phyloP scores from a whole-genome alignment of 192 early-diverging fungal genomes.

The Umbelopsis isabellina region DNA sequence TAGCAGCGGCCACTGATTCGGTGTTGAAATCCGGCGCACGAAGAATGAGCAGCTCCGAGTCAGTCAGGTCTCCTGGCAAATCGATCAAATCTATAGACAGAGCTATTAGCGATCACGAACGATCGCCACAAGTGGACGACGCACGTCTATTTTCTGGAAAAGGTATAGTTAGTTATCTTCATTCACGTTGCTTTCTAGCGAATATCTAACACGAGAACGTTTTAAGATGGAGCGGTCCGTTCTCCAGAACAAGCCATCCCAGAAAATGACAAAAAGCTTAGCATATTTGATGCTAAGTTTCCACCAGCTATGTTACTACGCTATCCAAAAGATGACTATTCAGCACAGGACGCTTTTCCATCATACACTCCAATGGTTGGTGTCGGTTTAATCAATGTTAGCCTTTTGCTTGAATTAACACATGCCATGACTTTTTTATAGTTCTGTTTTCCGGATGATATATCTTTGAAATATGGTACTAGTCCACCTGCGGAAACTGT shows the following conservation, averaged over 20 bases:
- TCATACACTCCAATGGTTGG: conserved; percentile 39
- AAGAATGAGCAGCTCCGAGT: background rate
- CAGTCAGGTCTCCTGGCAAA: background rate
- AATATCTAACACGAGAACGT: background rate
- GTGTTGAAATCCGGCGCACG: conserved; percentile 6
- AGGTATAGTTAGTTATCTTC: background rate
- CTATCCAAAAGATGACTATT: conserved; percentile 26
- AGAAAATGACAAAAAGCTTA: conserved; percentile 5
- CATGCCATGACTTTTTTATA: background rate
- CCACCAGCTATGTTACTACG: conserved; percentile 32
- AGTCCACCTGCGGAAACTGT: conserved; percentile 29
- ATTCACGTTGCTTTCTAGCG: background rate
- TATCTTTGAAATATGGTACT: conserved; percentile 27
- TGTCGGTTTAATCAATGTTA: background rate
- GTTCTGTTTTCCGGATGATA: conserved; percentile 45
- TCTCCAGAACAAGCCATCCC: background rate
- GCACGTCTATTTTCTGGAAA: background rate
- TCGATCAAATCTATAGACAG: background rate
- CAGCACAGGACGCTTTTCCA: conserved; percentile 31
- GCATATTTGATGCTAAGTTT: conserved; percentile 35
- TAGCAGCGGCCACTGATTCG: background rate
- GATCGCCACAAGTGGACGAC: background rate
- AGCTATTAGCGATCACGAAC: background rate
- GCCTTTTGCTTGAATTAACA: background rate
- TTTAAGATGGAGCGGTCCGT: background rate